A percentile compares a stretch with the other conserved stretches of the same genome.
phyloP scores from a whole-genome alignment of 768 basidiomycete species.

The Leccinum uliginosum region DNA sequence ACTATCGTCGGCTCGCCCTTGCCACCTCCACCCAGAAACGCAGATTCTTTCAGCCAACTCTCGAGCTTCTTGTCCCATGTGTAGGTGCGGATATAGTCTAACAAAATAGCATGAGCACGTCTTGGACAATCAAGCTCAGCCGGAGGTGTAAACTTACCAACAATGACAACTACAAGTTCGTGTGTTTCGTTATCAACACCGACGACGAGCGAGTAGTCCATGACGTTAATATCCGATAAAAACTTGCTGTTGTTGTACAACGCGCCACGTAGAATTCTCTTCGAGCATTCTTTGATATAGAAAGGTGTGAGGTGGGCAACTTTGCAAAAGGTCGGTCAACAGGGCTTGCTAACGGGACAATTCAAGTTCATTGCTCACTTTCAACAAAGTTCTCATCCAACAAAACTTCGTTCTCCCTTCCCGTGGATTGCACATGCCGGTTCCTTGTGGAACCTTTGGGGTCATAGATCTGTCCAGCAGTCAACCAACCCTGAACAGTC shows the following conservation, averaged over 20 bases:
- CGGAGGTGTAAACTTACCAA: slow-evolving; percentile 56
- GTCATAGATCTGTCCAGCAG: slow-evolving; percentile 74
- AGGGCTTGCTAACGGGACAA: neutral
- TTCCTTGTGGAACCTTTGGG: slow-evolving; percentile 95
- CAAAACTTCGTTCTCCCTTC: slow-evolving; percentile 87
- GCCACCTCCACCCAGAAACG: slow-evolving; percentile 78
- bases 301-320: slow-evolving; percentile 85
- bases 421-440: slow-evolving; percentile 87
- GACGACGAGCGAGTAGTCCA: slow-evolving; percentile 96
- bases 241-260: slow-evolving; percentile 95
- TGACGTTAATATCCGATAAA: slow-evolving; percentile 88
- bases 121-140: neutral
- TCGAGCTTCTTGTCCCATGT: slow-evolving; percentile 99
- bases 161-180: slow-evolving; percentile 94
- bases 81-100: slow-evolving; percentile 93
- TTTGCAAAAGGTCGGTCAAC: slow-evolving; percentile 32
- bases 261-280: slow-evolving; percentile 85
- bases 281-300: slow-evolving; percentile 94
- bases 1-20: slow-evolving; percentile 95
- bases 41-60: slow-evolving; percentile 96
- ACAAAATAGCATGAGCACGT: slow-evolving; percentile 3
- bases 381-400: slow-evolving; percentile 95
- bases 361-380: slow-evolving; percentile 50
- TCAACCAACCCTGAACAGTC: slow-evolving; percentile 1
- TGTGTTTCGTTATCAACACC: slow-evolving; percentile 88